Percentiles rank a stretch among this genome's conserved stretches.
Conservation (phyloP, 176 grass and related monocot species). For the Panicum miliaceum region DNA sequence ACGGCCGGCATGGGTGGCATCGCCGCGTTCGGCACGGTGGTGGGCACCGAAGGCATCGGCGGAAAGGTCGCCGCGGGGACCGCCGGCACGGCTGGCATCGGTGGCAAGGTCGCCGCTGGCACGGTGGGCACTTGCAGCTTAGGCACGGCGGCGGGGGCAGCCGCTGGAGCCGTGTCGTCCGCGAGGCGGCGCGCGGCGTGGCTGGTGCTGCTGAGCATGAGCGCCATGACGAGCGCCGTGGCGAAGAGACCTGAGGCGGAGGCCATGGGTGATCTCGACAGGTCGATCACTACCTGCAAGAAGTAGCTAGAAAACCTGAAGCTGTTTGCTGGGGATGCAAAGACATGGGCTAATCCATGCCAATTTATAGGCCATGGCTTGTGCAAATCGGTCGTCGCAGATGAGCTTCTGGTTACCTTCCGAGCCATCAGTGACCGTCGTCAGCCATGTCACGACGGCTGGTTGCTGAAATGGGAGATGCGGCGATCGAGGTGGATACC, state of each 20-base stretch:
- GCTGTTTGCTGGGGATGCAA: neutral
- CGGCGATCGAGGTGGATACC: neutral
- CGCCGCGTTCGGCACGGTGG: neutral
- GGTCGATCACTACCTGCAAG: too few species aligned
- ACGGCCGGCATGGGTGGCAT: neutral
- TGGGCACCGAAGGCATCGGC: too few species aligned
- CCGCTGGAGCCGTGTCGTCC: constrained; percentile 10
- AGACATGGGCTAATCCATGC: neutral
- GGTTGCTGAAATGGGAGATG: neutral
- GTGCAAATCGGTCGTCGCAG: neutral
- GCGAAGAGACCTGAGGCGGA: neutral
- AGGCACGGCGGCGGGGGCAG: constrained; percentile 2
- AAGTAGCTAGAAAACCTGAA: too few species aligned
- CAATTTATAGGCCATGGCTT: constrained; percentile 1
- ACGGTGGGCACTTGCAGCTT: neutral
- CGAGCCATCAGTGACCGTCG: neutral
- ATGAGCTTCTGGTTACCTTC: neutral
- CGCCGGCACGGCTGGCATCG: too few species aligned
- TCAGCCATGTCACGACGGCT: neutral
- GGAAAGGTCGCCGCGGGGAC: too few species aligned
- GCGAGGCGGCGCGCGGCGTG: constrained; percentile 33
- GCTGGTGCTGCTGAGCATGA: constrained; percentile 11
- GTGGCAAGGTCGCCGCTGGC: too few species aligned
- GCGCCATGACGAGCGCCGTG: constrained; percentile 15
- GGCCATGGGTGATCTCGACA: constrained; percentile 10